Evolutionary conservation across 1,139 yeast genomes (phyloP), one percentile per base, ranked within the genome.

Genomic region (Zygosaccharomyces pseudobailii): DNA sequence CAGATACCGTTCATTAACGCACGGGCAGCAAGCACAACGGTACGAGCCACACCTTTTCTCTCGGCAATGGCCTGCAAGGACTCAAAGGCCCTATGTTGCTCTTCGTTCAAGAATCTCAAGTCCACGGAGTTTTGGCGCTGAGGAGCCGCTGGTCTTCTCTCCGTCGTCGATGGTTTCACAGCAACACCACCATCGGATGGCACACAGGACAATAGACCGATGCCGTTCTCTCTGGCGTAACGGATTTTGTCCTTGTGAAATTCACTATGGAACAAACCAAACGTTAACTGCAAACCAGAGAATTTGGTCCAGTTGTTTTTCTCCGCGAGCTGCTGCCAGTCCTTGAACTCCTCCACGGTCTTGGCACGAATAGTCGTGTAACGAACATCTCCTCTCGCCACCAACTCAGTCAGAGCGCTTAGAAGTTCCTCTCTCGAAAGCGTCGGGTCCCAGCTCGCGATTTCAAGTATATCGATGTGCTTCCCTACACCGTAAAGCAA

Each of bases 181-280:
- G 30, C 41, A 10, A 38, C 25, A 4, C 41, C 41, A n/a, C 41
- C 41, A 20, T 38, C 41, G 9, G 41, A 38, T 4, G 41, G 33
- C 13, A 38, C 41, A 33, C 41, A 38, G 2, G 41, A 25, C 25
- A 38, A 23, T 5, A 38, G 25, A 6, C 41, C 41, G 17, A 38
- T 17, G 19, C 41, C 41, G 19, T 28, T 5, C n/a, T 13, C 6
- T 13, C 20, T 27, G 32, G 34, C 23, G 21, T 28, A 38, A 17
- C 24, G 25, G 9, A 38, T 27, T 17, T 38, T 38, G 20, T 38
- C 34, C 8, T 27, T 9, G 23, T 38, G 34, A 19, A 19, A 33
- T 27, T 22, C 9, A 7, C 20, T 28, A 4, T 20, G 34, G 22
- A 27, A 28, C 5, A 38, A 5, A 28, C 32, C 32, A 24, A 28